Percentiles rank a stretch among this genome's conserved stretches.
Evolutionary conservation across 768 basidiomycete species (phyloP).

Genomic region (Mycena olivaceomarginata): DNA sequence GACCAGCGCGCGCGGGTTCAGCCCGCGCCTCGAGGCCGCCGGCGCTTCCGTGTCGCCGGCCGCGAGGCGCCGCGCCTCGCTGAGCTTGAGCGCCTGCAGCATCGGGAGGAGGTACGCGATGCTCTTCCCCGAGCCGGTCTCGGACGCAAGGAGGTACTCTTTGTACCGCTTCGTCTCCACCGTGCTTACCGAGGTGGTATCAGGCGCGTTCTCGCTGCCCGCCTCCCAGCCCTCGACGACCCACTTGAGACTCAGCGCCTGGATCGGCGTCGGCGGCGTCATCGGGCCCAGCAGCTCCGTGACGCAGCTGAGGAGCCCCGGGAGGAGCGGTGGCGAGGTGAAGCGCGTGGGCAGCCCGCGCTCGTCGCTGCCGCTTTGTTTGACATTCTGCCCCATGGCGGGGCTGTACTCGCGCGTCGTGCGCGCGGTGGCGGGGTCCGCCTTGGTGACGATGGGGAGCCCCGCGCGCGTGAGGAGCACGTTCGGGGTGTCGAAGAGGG

Average conservation of each 20-base stretch:
- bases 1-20: slow-evolving; percentile 86
- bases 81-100: slow-evolving; percentile 83
- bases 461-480: slow-evolving; percentile 25
- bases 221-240: slow-evolving; percentile 61
- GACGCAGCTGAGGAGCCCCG: slow-evolving; percentile 77
- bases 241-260: slow-evolving; percentile 82
- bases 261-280: slow-evolving; percentile 85
- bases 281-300: slow-evolving; percentile 73
- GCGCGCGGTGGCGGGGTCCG: slow-evolving; percentile 32
- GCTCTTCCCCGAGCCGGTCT: slow-evolving; percentile 95
- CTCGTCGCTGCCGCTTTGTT: neutral
- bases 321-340: slow-evolving; percentile 81
- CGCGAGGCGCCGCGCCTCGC: slow-evolving; percentile 29
- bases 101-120: slow-evolving; percentile 93
- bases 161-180: slow-evolving; percentile 52
- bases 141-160: slow-evolving; percentile 86
- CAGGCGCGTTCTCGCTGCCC: slow-evolving; percentile 25
- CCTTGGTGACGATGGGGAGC: slow-evolving; percentile 40
- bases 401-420: slow-evolving; percentile 40
- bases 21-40: slow-evolving; percentile 47
- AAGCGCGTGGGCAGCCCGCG: slow-evolving; percentile 65
- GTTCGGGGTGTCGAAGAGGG: slow-evolving; percentile 29
- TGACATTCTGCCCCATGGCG: slow-evolving; percentile 24
- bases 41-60: slow-evolving; percentile 34
- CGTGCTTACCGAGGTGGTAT: neutral